Base-by-base conservation (phyloP, 225 moss, liverwort and hornwort species). In the Sphagnum tenellum region DNA sequence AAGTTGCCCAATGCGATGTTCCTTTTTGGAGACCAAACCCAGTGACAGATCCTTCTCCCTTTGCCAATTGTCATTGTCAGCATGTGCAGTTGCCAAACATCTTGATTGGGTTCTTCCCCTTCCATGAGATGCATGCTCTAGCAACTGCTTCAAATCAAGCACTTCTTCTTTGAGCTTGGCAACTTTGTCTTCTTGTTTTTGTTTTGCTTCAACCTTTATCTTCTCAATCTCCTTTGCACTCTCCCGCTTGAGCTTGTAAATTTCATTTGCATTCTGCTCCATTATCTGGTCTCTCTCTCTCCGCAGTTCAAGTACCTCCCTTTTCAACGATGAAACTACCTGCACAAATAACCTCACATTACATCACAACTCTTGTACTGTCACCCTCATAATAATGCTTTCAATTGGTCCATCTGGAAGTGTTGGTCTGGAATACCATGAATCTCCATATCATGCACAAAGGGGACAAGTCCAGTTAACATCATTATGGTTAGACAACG, bases 251-350 rank as follows among this genome's bases (percentile, higher is more conserved):
- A 86, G 64, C 73, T 79, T 80, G 67, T 81, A 82, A 62, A 88
- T 60, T 56, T 93, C 93, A 59, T 77, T 74, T 66, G 76, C 75
- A 56, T 89, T 83, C 60, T 80, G 76, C 64, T 86, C 86, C 63
- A 89, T 56, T 13, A 93, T 82, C 69, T 89, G 81, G 71, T 93
- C 93, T 66, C 86, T 93, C 68, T 93, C 89, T 68, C 86, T 85
- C 56, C 88, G 82, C 68, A 93, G 71, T 72, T 93, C 92, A 56
- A 85, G 12, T 59, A 85, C 56, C 74, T 85, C 84, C 62, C 69
- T 45, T 67, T 71, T 85, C 47, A 81, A 69, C 56, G 81, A 78
- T 5, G 81, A 73, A 11, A 85, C 76, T 64, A 78, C 84, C 84
- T 85, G 75, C 70, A 29, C 29, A 29, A 29, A 29, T 29, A 29